phyloP scores from a whole-genome alignment of 2,329 filamentous ascomycete species.

The Pseudogymnoascus sp. region DNA sequence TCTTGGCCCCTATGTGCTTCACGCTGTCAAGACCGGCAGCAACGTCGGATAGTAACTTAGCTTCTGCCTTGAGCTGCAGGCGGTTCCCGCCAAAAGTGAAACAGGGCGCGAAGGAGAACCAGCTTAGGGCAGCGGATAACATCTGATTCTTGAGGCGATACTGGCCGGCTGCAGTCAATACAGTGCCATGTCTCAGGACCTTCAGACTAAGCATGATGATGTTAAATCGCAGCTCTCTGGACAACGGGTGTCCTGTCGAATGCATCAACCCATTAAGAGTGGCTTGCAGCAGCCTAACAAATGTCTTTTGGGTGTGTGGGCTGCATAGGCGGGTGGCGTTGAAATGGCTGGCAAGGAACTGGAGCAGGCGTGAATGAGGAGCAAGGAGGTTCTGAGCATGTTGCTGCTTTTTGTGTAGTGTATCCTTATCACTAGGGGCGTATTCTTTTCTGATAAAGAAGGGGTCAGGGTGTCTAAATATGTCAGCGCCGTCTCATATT shows the following conservation, averaged over 20 bases:
- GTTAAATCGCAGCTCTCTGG: conserved; percentile 86
- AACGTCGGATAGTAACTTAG: conserved; percentile 72
- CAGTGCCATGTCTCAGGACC: conserved; percentile 66
- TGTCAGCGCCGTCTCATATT: conserved; percentile 25
- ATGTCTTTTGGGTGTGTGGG: conserved; percentile 71
- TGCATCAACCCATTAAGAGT: conserved; percentile 65
- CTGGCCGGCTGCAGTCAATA: conserved; percentile 54
- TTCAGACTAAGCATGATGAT: conserved; percentile 75
- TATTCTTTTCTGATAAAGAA: conserved; percentile 91
- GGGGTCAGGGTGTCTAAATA: conserved; percentile 62
- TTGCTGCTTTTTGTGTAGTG: conserved; percentile 68
- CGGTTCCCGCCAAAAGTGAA: conserved; percentile 97
- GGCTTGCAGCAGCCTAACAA: conserved; percentile 70
- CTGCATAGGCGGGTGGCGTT: conserved; percentile 85
- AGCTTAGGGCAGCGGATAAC: conserved; percentile 74
- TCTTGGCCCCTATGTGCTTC: conserved; percentile 46
- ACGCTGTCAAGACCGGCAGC: conserved; percentile 58
- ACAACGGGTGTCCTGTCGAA: conserved; percentile 72
- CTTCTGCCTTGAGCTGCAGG: conserved; percentile 87
- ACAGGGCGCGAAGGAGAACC: conserved; percentile 76
- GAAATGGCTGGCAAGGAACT: conserved; percentile 91
- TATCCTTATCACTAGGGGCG: conserved; percentile 75
- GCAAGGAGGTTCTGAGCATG: conserved; percentile 74
- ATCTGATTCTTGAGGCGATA: conserved; percentile 86
- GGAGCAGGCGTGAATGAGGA: conserved; percentile 76